These are phyloP conservation scores for Auricularia heimuer DNA, from an alignment of 768 basidiomycete species.

Conservation along the genomic window DNA sequence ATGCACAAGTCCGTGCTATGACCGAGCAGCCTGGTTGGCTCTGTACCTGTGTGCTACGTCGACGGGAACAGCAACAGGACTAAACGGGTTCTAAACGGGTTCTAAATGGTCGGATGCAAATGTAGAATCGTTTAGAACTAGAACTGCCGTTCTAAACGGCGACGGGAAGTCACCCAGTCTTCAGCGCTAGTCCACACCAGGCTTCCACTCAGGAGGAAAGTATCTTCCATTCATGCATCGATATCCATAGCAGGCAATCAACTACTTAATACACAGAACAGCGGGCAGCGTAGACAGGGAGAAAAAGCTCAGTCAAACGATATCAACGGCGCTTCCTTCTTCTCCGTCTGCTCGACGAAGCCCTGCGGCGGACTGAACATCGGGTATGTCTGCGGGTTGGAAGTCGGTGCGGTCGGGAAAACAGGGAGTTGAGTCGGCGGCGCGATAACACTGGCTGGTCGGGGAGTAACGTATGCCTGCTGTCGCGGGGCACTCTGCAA, in stretches of 20 bases:
- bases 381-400: constrained; percentile 40
- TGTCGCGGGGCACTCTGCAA: constrained; percentile 3
- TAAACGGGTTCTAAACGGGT: too few relatives aligned
- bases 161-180: too few relatives aligned
- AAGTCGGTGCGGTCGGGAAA: constrained; percentile 59
- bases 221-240: background rate
- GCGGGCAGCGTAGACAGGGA: background rate
- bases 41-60: too few relatives aligned
- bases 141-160: too few relatives aligned
- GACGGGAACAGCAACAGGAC: too few relatives aligned
- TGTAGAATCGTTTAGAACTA: too few relatives aligned
- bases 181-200: background rate
- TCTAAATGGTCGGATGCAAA: too few relatives aligned
- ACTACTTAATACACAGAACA: background rate
- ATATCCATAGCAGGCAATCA: background rate
- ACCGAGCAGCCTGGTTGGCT: too few relatives aligned
- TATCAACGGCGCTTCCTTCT: constrained; percentile 50
- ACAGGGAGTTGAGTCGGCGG: constrained; percentile 31
- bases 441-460: background rate
- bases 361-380: constrained; percentile 37
- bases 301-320: background rate
- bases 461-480: background rate
- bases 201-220: background rate
- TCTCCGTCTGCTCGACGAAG: constrained; percentile 43
- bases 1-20: too few relatives aligned